A percentile compares a stretch with the other conserved stretches of the same genome.
These are phyloP conservation scores for Didymellaceae sp. DNA, from an alignment of 2,329 filamentous ascomycete genomes.

Conservation along the genomic window DNA sequence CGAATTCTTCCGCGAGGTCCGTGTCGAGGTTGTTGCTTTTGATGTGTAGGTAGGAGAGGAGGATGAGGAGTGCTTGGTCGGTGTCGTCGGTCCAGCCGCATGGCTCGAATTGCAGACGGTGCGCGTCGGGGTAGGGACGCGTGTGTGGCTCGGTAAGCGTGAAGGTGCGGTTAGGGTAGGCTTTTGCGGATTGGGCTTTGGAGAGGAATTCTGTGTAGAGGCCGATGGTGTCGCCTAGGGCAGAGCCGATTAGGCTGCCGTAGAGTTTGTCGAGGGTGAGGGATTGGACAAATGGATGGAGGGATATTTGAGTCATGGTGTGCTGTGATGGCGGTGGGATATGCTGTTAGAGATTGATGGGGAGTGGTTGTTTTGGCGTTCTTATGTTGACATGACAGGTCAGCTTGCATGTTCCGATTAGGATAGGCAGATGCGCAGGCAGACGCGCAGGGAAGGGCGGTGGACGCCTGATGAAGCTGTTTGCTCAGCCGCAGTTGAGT, in stretches of 20 bases:
- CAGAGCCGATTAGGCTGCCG: constrained; percentile 59
- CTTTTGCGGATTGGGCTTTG: constrained; percentile 37
- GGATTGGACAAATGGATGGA: constrained; percentile 39
- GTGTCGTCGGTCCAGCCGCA: constrained; percentile 63
- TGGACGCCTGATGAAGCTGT: not conserved
- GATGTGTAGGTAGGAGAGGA: constrained; percentile 58
- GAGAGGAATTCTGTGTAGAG: constrained; percentile 62
- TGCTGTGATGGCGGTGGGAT: not conserved
- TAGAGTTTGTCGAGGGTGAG: constrained; percentile 49
- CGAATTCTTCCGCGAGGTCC: constrained; percentile 48
- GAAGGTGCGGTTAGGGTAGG: constrained; percentile 53
- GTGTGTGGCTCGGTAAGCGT: constrained; percentile 51
- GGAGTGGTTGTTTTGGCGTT: too few relatives aligned
- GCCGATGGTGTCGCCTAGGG: constrained; percentile 62
- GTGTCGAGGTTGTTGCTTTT: constrained; percentile 39
- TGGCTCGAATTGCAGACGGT: constrained; percentile 45
- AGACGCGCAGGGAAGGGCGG: not conserved
- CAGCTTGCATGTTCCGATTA: too few relatives aligned
- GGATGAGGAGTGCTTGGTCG: constrained; percentile 59
- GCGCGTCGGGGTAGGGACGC: constrained; percentile 53
- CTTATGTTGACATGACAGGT: too few relatives aligned
- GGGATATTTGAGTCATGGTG: not conserved
- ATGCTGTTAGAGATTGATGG: not conserved
- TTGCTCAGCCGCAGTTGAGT: not conserved
- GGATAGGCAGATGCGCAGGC: not conserved